phyloP scores from a whole-genome alignment of 371 early-diverging fungal genomes.

The Mortierella sp. region DNA sequence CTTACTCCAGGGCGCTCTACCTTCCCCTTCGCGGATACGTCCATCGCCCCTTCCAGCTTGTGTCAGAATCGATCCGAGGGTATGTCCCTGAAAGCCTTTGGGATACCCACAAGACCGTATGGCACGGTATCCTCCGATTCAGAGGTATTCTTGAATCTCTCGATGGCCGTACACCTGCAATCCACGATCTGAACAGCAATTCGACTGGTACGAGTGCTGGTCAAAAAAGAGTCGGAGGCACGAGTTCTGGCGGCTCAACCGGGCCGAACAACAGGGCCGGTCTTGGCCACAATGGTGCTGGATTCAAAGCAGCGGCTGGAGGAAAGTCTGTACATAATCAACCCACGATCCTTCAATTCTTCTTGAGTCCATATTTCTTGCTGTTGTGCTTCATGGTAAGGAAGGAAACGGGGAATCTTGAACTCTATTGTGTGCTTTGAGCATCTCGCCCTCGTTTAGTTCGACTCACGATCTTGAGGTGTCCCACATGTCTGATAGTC shows the following conservation, averaged over 20 bases:
- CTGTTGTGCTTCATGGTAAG: slow-evolving; percentile 53
- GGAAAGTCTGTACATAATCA: slow-evolving; percentile 17
- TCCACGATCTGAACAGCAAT: slow-evolving; percentile 5
- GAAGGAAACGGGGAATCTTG: not conserved
- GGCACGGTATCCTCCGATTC: slow-evolving; percentile 31
- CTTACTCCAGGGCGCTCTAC: slow-evolving; percentile 56
- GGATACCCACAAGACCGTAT: slow-evolving; percentile 38
- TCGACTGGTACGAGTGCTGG: not conserved
- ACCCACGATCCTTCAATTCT: slow-evolving; percentile 50
- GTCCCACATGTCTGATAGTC: slow-evolving; percentile 14
- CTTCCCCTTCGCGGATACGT: slow-evolving; percentile 49
- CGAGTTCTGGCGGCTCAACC: not conserved
- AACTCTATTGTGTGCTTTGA: not conserved
- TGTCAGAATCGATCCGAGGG: slow-evolving; percentile 42
- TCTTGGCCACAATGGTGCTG: not conserved
- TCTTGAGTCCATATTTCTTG: slow-evolving; percentile 48
- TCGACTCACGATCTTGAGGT: not conserved
- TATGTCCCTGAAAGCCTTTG: slow-evolving; percentile 30
- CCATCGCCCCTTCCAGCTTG: slow-evolving; percentile 49
- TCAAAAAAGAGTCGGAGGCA: not conserved
- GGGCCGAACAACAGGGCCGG: not conserved
- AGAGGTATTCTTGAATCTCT: slow-evolving; percentile 20
- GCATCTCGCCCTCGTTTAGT: not conserved
- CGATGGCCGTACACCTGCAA: too few species aligned
- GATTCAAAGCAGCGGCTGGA: slow-evolving; percentile 7